Base-by-base conservation (phyloP, 2,329 filamentous ascomycete species). In the Epichloe gansuensis region DNA sequence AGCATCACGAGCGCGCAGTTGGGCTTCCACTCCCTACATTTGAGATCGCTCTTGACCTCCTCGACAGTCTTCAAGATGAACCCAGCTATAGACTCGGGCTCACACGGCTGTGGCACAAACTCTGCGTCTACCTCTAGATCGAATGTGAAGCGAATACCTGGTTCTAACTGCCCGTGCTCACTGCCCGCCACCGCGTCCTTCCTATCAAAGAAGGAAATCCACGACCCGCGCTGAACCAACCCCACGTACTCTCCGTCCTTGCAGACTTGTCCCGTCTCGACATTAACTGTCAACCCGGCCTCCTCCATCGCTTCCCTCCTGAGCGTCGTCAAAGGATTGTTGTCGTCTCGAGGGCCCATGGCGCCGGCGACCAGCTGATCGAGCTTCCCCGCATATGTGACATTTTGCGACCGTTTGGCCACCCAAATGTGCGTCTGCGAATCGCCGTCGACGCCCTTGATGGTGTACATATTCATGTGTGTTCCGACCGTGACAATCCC, bases 1-100 rank as follows among this genome's bases (percentile, higher is more conserved):
- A 70, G 56, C 63, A 68, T 68, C n/a, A 68, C 66, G 5, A 69
- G 55, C n/a, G 61, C 67, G 46, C 65, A 68, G 49, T 68, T 69
- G n/a, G 67, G 66, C 57, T 70, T 70, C 67, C 67, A 70, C 31
- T 51, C 51, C 8, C 55, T 50, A 5, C 51, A 51, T 17, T 56
- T 54, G 45, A 69, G 56, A 25, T 59, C 57, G 23, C 51, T 42
- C 58, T 62, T 64, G 36, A 69, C 61, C 23, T 67, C 57, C 2
- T 62, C 57, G 11, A 68, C 57, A 2, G 59, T 51, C 45, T 62
- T 60, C 13, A 60, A 43, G 25, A 60, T 49, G 51, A 69, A 67
- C 2, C 54, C 55, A 11, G 61, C 61, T 41, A 66, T 66, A 0
- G 59, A 55, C 6, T 60, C 53, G 34, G 66, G 62, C 27, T 61